Evolutionary conservation across 345 rosid species (phyloP).

Genomic region (Gossypium arboreum): DNA sequence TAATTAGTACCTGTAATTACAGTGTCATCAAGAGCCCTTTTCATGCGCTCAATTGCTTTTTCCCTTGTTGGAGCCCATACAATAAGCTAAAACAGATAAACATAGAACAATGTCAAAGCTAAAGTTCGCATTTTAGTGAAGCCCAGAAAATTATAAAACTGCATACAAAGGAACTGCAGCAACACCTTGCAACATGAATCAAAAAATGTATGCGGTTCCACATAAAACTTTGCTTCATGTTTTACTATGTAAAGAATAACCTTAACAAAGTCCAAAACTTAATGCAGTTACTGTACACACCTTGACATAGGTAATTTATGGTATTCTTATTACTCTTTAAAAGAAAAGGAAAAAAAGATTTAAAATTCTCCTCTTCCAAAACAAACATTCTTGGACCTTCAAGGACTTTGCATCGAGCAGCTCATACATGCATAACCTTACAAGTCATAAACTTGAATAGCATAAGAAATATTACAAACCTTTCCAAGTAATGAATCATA

Average conservation of each 20-base stretch:
- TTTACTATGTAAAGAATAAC: neutral
- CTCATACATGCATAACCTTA: slow-evolving; percentile 1
- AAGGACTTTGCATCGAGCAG: neutral
- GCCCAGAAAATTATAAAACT: neutral
- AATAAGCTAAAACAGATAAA: slow-evolving; percentile 57
- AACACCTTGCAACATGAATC: neutral
- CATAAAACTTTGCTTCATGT: neutral
- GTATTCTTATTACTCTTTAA: neutral
- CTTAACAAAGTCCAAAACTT: slow-evolving; percentile 2
- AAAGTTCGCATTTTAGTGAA: slow-evolving; percentile 5
- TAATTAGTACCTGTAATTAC: slow-evolving; percentile 63
- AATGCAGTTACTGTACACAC: neutral
- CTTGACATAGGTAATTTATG: neutral
- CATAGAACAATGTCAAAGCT: slow-evolving; percentile 15
- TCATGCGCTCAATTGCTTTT: slow-evolving; percentile 94
- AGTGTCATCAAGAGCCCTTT: slow-evolving; percentile 93
- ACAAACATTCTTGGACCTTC: neutral
- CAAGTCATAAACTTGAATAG: neutral
- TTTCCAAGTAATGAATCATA: slow-evolving; percentile 95
- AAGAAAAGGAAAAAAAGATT: neutral
- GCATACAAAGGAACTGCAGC: neutral
- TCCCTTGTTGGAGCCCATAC: slow-evolving; percentile 99
- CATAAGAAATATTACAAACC: slow-evolving; percentile 41
- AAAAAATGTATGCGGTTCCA: neutral
- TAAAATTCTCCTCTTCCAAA: neutral